Percentiles rank a stretch among this genome's conserved stretches.
phyloP scores from a whole-genome alignment of 1,284 basidiomycete species.

The Entoloma clypeatum region DNA sequence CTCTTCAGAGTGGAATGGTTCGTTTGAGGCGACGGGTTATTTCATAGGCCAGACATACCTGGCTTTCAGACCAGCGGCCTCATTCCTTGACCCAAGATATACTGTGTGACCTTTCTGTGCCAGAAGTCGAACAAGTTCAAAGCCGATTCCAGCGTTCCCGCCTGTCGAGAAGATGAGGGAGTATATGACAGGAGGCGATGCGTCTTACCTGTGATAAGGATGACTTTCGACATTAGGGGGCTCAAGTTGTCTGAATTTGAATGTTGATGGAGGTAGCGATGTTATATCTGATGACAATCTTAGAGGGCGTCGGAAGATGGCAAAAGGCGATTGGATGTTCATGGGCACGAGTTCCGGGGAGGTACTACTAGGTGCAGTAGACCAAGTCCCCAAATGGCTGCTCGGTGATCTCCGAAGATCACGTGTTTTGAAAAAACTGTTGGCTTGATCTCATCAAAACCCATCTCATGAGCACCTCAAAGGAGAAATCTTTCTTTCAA shows the following conservation, averaged over 20 bases:
- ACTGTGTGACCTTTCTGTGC: conserved; percentile 29
- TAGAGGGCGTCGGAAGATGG: too few species aligned
- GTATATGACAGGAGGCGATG: neutral
- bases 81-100: conserved; percentile 29
- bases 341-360: too few species aligned
- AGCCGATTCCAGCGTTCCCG: conserved; percentile 30
- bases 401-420: too few species aligned
- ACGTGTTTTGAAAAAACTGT: too few species aligned
- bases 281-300: neutral
- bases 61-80: conserved; percentile 25
- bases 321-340: too few species aligned
- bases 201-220: conserved; percentile 22
- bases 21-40: neutral
- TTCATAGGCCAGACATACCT: conserved; percentile 18
- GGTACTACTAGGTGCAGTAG: too few species aligned
- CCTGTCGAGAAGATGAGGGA: conserved; percentile 14
- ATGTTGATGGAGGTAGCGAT: neutral
- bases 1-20: conserved; percentile 9
- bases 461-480: too few species aligned
- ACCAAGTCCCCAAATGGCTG: too few species aligned
- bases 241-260: neutral
- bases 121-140: conserved; percentile 29
- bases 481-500: too few species aligned
- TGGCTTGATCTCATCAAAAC: too few species aligned
- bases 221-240: conserved; percentile 22